A percentile compares a stretch with the other conserved stretches of the same genome.
Evolutionary conservation across 805 yeast species (phyloP).

Genomic region (Candida silvatica): DNA sequence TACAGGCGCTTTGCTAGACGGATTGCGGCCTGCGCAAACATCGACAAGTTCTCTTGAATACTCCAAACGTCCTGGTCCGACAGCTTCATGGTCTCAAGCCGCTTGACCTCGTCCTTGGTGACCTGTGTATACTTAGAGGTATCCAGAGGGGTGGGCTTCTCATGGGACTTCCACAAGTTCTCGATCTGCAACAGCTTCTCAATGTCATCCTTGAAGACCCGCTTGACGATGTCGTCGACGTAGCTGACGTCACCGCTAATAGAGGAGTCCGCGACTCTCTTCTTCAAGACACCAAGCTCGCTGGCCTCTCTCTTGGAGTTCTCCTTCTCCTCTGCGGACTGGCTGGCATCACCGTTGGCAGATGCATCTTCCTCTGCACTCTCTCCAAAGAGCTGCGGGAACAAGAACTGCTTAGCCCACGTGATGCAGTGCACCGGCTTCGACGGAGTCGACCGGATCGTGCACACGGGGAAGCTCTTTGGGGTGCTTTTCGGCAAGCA

Average conservation of each 20-base stretch:
- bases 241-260: constrained; percentile 20
- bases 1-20: constrained; percentile 41
- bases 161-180: constrained; percentile 69
- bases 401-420: constrained; percentile 92
- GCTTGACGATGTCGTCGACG: constrained; percentile 35
- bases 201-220: constrained; percentile 69
- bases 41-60: constrained; percentile 50
- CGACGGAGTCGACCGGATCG: constrained; percentile 94
- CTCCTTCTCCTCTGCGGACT: constrained; percentile 55
- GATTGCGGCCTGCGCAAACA: constrained; percentile 41
- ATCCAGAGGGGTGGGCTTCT: constrained; percentile 57
- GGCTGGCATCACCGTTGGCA: constrained; percentile 41
- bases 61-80: constrained; percentile 48
- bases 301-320: constrained; percentile 59
- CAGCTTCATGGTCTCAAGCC: constrained; percentile 1
- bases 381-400: constrained; percentile 63
- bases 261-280: constrained; percentile 21
- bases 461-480: constrained; percentile 89
- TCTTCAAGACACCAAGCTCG: constrained; percentile 46
- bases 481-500: constrained; percentile 85
- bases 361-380: constrained; percentile 14
- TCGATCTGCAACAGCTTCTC: constrained; percentile 63
- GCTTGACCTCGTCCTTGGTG: background rate
- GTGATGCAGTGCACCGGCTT: constrained; percentile 94
- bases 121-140: background rate